Base-by-base conservation (phyloP, 306 rosid genomes). In the Sphenostylis stenocarpa region DNA sequence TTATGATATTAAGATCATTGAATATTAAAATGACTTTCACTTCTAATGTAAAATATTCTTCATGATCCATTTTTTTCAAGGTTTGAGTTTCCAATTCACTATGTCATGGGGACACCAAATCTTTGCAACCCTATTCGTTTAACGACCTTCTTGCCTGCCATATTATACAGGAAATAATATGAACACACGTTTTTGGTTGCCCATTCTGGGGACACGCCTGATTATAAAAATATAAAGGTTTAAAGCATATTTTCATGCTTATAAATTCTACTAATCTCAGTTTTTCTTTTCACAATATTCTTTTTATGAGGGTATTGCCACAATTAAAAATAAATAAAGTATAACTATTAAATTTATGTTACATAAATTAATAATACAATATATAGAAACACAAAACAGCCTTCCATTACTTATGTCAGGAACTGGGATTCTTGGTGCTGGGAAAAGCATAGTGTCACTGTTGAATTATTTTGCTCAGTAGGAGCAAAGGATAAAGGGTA, bases 111-210 rank as follows among this genome's bases (percentile, higher is more conserved):
- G 87, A 76, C 83, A 67, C 77, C 24, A 84, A 80, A 84, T 80
- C 83, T 76, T 76, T 77, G 85, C 49, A 72, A 72, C 47, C 61
- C 57, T n/a, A 60, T 67, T 76, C 72, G 12, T 31, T 67, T 31
- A 51, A 82, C 39, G 4, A 67, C 68, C 77, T 63, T 79, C 74
- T 51, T 83, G 88, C 83, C 88, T 82, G 80, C 91, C 88, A 82
- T 34, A 36, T 49, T 72, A 64, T 16, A 68, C 48, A 71, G 56
- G 34, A 60, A 60, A 28, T 60, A 10, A 55, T 55, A 28, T 15
- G 21, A 53, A 60, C 75, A 73, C 80, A 81, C 20, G 38, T 28
- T 39, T 7, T 39, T 36, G 9, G 24, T 61, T 61, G 23, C 9
- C 24, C 44, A 16, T 7, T 61, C 7, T n/a, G 44, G 24, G 24